Conservation (phyloP, 176 grass and related monocot genomes). For the Eragrostis curvula region DNA sequence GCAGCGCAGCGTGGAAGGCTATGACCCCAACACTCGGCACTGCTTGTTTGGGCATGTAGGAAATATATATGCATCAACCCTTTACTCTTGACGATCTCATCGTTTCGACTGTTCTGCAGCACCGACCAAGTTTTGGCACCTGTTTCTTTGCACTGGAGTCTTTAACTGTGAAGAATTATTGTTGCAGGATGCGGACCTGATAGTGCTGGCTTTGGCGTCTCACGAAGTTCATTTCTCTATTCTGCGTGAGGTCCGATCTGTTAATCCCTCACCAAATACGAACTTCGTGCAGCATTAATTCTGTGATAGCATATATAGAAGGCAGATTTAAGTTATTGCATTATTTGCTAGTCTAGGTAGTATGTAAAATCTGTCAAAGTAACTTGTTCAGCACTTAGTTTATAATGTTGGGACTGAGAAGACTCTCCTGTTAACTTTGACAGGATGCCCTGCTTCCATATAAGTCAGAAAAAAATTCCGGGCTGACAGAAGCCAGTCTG, state of each 20-base stretch:
- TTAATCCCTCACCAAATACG: no score
- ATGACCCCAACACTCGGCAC: conserved; percentile 74
- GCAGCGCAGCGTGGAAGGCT: conserved; percentile 58
- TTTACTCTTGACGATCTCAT: no score
- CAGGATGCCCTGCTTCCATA: not conserved
- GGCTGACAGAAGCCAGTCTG: not conserved
- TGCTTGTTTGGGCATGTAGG: conserved; percentile 82
- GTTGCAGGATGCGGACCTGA: conserved; percentile 75
- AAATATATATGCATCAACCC: not conserved
- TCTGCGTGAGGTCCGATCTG: conserved; percentile 57
- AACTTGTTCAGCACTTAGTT: no score
- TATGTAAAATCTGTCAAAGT: no score
- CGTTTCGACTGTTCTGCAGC: no score
- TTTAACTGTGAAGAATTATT: not conserved
- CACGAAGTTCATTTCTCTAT: conserved; percentile 84
- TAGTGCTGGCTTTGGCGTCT: conserved; percentile 84
- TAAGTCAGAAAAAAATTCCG: not conserved
- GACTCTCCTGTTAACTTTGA: not conserved
- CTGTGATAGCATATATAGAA: no score
- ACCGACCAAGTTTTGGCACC: no score
- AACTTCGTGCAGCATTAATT: no score
- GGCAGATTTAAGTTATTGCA: no score
- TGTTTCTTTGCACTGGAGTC: no score
- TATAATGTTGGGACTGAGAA: not conserved
- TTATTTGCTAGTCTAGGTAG: no score